Evolutionary conservation across 129 eudicot species (phyloP).

Genomic region (Saussurea involucrata): DNA sequence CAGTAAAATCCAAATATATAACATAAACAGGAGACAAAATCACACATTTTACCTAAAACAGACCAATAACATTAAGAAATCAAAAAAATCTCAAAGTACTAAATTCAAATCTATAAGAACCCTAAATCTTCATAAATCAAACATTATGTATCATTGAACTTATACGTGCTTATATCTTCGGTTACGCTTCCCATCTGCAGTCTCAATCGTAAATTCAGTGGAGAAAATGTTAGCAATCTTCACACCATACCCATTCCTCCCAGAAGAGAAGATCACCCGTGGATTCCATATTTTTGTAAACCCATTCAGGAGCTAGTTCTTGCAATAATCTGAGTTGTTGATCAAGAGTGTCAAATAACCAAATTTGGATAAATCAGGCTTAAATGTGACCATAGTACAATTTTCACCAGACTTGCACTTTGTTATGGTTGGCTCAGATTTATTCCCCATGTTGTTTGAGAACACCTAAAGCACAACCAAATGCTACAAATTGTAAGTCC

Average conservation of each 20-base stretch:
- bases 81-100: too few species aligned
- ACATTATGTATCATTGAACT: background rate
- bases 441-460: constrained; percentile 74
- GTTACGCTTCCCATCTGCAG: constrained; percentile 88
- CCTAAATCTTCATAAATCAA: background rate
- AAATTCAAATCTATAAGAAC: too few species aligned
- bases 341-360: too few species aligned
- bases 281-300: too few species aligned
- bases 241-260: constrained; percentile 93
- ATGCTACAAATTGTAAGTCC: background rate
- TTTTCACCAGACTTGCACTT: constrained; percentile 85
- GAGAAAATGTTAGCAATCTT: constrained; percentile 90
- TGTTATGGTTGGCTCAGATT: constrained; percentile 62
- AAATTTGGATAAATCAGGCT: constrained; percentile 85
- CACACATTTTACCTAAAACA: background rate
- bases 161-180: constrained; percentile 81
- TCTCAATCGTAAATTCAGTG: constrained; percentile 76
- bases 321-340: too few species aligned
- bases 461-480: constrained; percentile 52
- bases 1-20: background rate
- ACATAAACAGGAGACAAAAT: background rate
- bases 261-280: too few species aligned
- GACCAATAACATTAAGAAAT: background rate
- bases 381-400: constrained; percentile 90
- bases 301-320: too few species aligned